Percentiles rank a stretch among this genome's conserved stretches.
Conservation (phyloP, 179 eudicot species). For the Pouteria campechiana region DNA sequence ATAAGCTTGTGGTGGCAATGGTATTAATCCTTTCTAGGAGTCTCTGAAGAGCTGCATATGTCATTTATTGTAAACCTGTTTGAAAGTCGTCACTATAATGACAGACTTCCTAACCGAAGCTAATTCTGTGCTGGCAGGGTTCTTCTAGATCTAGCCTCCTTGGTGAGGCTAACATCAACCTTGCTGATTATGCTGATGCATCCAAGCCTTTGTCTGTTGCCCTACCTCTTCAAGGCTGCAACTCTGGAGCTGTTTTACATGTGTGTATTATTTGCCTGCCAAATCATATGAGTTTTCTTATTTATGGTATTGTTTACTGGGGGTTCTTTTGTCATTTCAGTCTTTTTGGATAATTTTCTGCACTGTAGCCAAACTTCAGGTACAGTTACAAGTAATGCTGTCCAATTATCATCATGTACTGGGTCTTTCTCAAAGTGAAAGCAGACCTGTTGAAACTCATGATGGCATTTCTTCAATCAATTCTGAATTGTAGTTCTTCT, state of each 20-base stretch:
- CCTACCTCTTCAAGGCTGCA: conserved; percentile 82
- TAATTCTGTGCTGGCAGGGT: conserved; percentile 50
- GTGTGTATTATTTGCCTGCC: conserved; percentile 29
- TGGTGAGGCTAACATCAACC: conserved; percentile 89
- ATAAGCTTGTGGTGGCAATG: conserved; percentile 90
- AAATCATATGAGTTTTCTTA: neutral
- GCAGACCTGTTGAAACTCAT: too few relatives aligned
- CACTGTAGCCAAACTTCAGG: too few relatives aligned
- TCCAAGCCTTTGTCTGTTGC: conserved; percentile 53
- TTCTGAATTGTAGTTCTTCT: too few relatives aligned
- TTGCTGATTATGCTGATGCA: conserved; percentile 85
- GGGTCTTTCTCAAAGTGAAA: too few relatives aligned
- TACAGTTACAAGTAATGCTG: too few relatives aligned
- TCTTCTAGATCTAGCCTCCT: conserved; percentile 82
- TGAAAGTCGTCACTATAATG: too few relatives aligned
- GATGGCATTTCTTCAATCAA: too few relatives aligned
- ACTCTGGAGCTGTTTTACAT: conserved; percentile 71
- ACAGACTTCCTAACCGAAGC: too few relatives aligned
- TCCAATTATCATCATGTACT: too few relatives aligned
- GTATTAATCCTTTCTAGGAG: conserved; percentile 29
- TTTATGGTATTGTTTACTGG: too few relatives aligned
- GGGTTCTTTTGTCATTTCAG: too few relatives aligned
- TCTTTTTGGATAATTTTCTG: too few relatives aligned
- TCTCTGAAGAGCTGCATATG: conserved; percentile 1
- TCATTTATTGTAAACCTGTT: neutral